Percentiles rank a stretch among this genome's conserved stretches.
Conservation (phyloP, 2,329 filamentous ascomycete genomes). For the Aspergillus pseudoviridinutans region DNA sequence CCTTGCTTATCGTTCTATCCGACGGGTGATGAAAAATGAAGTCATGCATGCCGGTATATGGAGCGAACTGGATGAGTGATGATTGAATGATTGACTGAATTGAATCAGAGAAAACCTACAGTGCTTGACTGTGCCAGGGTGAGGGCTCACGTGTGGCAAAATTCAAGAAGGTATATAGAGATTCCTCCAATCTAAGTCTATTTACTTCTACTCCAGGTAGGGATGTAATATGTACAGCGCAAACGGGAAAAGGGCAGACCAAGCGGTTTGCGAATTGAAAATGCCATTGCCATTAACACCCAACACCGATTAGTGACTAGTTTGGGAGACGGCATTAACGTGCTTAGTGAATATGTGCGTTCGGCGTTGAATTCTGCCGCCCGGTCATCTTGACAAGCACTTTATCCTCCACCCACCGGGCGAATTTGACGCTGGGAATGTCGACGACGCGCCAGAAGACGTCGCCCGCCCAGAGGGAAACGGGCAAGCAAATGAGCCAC, state of each 20-base stretch:
- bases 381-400: slow-evolving; percentile 20
- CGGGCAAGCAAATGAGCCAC: slow-evolving; percentile 36
- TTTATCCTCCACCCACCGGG: slow-evolving; percentile 46
- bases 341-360: slow-evolving; percentile 3
- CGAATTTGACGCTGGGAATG: slow-evolving; percentile 47
- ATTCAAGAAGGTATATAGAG: background rate
- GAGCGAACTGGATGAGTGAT: background rate
- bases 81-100: slow-evolving; percentile 36
- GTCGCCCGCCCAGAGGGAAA: slow-evolving; percentile 54
- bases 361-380: slow-evolving; percentile 4
- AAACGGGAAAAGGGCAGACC: background rate
- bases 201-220: slow-evolving; percentile 13
- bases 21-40: background rate
- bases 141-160: background rate
- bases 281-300: background rate
- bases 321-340: background rate
- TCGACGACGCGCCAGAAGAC: slow-evolving; percentile 58
- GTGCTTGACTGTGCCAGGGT: background rate
- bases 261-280: background rate
- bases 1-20: background rate
- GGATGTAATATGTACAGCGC: background rate
- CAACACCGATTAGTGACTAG: background rate
- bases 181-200: slow-evolving; percentile 11
- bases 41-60: background rate
- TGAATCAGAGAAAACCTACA: background rate